phyloP scores from a whole-genome alignment of 371 early-diverging fungal species.

The Syncephalis fuscata region DNA sequence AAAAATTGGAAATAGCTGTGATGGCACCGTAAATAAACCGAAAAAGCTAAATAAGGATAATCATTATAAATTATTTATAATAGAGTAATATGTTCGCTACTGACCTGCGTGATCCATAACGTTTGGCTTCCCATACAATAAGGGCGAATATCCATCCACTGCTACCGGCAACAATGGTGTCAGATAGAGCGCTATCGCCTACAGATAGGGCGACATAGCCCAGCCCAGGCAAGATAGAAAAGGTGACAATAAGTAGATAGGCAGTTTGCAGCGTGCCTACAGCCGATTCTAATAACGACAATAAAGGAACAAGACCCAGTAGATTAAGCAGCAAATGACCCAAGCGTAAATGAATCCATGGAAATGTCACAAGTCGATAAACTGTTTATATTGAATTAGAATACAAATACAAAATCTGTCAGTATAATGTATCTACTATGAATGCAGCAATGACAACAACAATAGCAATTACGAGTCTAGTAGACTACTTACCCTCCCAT shows the following conservation, averaged over 20 bases:
- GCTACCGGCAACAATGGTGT: neutral
- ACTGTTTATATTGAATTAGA: no score
- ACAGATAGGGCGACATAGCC: neutral
- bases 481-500: no score
- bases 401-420: neutral
- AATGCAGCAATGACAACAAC: no score
- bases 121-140: slow-evolving; percentile 2
- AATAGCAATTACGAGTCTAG: no score
- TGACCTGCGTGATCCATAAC: neutral
- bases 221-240: neutral
- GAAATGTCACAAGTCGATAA: slow-evolving; percentile 2
- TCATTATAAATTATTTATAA: neutral
- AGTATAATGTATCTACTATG: no score
- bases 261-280: neutral
- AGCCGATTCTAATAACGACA: neutral
- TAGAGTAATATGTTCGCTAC: neutral
- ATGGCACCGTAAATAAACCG: slow-evolving; percentile 1
- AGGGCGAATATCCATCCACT: slow-evolving; percentile 1
- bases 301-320: slow-evolving; percentile 1
- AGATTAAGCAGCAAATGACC: slow-evolving; percentile 2
- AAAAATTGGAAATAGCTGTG: neutral
- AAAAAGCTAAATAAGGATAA: slow-evolving; percentile 1
- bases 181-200: neutral
- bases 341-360: slow-evolving; percentile 2
- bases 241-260: neutral